phyloP scores from a whole-genome alignment of 2,329 filamentous ascomycete genomes.

The Scedosporium apiospermum region DNA sequence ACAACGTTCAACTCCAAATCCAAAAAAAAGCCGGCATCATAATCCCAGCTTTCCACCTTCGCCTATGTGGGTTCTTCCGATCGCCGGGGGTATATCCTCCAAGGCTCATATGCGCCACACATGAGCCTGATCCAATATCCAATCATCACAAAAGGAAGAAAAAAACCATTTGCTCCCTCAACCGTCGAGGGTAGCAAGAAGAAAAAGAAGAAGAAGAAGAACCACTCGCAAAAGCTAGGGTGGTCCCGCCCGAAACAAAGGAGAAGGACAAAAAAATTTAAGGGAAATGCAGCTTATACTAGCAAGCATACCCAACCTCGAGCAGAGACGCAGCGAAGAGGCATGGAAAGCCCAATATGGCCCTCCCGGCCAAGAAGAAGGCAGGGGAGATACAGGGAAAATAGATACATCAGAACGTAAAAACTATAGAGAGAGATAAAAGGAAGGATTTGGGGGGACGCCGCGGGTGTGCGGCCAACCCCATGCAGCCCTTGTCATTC shows the following conservation, averaged over 20 bases:
- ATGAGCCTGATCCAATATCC: neutral
- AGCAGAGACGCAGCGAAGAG: neutral
- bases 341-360: neutral
- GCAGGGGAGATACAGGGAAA: neutral
- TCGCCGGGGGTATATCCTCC: neutral
- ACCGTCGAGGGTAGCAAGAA: too few relatives aligned
- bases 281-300: neutral
- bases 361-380: neutral
- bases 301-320: too few relatives aligned
- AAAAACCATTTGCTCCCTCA: too few relatives aligned
- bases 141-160: neutral
- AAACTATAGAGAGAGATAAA: neutral
- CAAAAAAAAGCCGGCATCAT: neutral
- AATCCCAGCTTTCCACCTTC: neutral
- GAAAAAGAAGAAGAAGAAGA: too few relatives aligned
- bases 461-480: neutral
- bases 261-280: neutral
- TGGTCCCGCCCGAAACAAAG: neutral
- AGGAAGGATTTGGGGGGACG: neutral
- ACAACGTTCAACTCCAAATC: neutral
- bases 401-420: conserved; percentile 5
- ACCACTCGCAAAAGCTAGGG: too few relatives aligned
- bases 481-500: neutral
- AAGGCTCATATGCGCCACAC: neutral
- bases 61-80: neutral